Evolutionary conservation across 306 rosid species (phyloP).

Genomic region (Castanospermum australe): DNA sequence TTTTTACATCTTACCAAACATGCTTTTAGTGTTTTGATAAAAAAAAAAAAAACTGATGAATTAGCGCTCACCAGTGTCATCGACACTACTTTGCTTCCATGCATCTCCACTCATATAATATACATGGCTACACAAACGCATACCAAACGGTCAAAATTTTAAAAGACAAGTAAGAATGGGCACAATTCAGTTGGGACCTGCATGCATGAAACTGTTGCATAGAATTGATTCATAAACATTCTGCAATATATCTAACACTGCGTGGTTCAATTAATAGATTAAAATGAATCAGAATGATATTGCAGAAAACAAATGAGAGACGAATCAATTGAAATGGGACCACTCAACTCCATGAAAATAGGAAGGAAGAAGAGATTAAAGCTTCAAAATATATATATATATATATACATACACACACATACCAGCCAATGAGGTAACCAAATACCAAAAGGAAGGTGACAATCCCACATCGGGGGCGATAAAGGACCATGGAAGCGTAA

Average conservation of each 20-base stretch:
- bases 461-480: conserved; percentile 71
- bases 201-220: background rate
- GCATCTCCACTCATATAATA: conserved; percentile 99
- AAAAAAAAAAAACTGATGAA: too few species aligned
- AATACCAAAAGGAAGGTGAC: conserved; percentile 74
- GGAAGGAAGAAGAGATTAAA: too few species aligned
- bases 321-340: background rate
- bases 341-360: too few species aligned
- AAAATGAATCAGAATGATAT: background rate
- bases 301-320: too few species aligned
- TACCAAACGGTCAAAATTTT: conserved; percentile 35
- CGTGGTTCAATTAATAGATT: background rate
- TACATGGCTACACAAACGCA: conserved; percentile 67
- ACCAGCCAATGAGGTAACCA: conserved; percentile 91
- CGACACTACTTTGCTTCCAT: conserved; percentile 99
- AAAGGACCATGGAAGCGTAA: conserved; percentile 77
- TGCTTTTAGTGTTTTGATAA: too few species aligned
- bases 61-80: conserved; percentile 85
- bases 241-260: too few species aligned
- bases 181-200: background rate
- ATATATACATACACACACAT: too few species aligned
- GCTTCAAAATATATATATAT: too few species aligned
- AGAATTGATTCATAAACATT: background rate
- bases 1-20: too few species aligned
- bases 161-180: background rate